Conservation (phyloP, 2,329 filamentous ascomycete species). For the Didymosphaeria variabile region DNA sequence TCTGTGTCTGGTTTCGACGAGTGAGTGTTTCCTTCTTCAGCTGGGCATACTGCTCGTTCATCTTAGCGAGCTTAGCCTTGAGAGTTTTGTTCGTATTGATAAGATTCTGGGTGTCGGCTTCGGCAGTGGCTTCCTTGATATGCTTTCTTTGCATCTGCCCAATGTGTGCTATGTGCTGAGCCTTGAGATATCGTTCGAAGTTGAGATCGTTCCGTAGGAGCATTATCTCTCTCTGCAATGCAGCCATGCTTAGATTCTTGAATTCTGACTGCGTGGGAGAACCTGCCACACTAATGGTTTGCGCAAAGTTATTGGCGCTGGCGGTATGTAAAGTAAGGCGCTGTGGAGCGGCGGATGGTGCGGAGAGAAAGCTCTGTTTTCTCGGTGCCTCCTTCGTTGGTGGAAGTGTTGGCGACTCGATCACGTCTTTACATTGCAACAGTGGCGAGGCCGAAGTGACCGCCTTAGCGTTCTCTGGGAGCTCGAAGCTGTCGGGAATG, state of each 20-base stretch:
- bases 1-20: conserved; percentile 76
- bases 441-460: conserved; percentile 61
- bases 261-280: conserved; percentile 41
- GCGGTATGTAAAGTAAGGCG: conserved; percentile 36
- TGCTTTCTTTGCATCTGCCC: conserved; percentile 78
- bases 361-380: conserved; percentile 32
- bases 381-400: conserved; percentile 51
- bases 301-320: conserved; percentile 47
- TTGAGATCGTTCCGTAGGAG: conserved; percentile 81
- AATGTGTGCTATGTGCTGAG: conserved; percentile 83
- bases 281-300: conserved; percentile 29
- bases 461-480: conserved; percentile 50
- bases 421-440: conserved; percentile 50
- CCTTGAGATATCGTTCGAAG: conserved; percentile 84
- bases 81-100: conserved; percentile 79
- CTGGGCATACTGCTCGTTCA: conserved; percentile 74
- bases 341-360: conserved; percentile 31
- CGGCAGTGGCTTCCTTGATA: conserved; percentile 77
- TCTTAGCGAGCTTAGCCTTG: conserved; percentile 76
- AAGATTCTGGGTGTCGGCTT: conserved; percentile 83
- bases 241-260: conserved; percentile 48
- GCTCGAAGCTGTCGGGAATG: conserved; percentile 29
- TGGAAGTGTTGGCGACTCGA: conserved; percentile 71
- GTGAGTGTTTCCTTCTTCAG: conserved; percentile 77
- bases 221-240: conserved; percentile 77